Percentiles rank a stretch among this genome's conserved stretches.
These are phyloP conservation scores for Huntiella abstrusa DNA, from an alignment of 2,329 filamentous ascomycete genomes.

Conservation along the genomic window DNA sequence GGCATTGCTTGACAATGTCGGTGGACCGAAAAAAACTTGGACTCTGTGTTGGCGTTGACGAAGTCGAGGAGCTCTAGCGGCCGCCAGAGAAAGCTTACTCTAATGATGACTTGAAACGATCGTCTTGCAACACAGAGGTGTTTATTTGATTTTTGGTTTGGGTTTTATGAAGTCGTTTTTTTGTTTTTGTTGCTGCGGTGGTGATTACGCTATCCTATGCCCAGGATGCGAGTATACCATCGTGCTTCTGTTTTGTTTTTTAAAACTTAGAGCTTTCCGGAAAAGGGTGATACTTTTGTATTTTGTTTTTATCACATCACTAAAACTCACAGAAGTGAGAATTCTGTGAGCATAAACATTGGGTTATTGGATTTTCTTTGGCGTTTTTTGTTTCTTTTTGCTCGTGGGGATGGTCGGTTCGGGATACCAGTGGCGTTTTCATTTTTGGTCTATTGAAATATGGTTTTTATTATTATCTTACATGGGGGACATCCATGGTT, in stretches of 20 bases:
- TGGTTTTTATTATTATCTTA: too few relatives aligned
- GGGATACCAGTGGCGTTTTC: too few relatives aligned
- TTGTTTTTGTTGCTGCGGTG: slow-evolving; percentile 3
- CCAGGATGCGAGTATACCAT: neutral
- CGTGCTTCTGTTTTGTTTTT: slow-evolving; percentile 1
- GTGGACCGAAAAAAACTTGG: neutral
- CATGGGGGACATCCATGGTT: too few relatives aligned
- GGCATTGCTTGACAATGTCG: neutral
- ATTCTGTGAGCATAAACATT: too few relatives aligned
- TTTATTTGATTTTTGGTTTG: neutral
- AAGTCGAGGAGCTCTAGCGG: too few relatives aligned
- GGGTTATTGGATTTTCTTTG: too few relatives aligned
- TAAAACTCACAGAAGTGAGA: too few relatives aligned
- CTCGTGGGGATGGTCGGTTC: too few relatives aligned
- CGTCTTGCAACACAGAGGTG: neutral
- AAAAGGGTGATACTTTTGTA: neutral
- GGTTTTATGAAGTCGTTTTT: neutral
- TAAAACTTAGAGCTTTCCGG: slow-evolving; percentile 1
- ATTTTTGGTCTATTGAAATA: too few relatives aligned
- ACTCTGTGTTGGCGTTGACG: too few relatives aligned
- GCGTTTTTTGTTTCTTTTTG: too few relatives aligned
- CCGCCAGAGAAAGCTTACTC: neutral
- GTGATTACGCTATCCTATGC: slow-evolving; percentile 1
- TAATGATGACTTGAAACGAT: neutral
- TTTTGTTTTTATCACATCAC: neutral